Percentiles rank a stretch among this genome's conserved stretches.
Conservation (phyloP, 371 early-diverging fungal genomes). For the Syncephalis fuscata region DNA sequence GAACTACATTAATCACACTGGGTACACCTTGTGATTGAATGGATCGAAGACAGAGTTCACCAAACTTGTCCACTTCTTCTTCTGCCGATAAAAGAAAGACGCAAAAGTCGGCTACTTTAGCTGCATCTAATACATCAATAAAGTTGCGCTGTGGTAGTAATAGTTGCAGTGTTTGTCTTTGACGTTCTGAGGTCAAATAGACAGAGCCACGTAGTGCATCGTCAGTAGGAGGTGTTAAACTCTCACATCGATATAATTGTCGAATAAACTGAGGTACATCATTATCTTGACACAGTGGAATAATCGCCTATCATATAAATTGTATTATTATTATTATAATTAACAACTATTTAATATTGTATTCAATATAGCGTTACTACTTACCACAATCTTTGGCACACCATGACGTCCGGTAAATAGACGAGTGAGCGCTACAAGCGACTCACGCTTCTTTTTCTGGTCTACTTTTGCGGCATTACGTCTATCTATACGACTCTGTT, state of each 20-base stretch:
- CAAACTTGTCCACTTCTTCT: conserved; percentile 87
- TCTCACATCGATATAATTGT: neutral
- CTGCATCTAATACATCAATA: conserved; percentile 69
- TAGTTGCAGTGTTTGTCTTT: conserved; percentile 77
- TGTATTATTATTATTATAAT: neutral
- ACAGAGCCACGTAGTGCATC: neutral
- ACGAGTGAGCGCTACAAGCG: conserved; percentile 41
- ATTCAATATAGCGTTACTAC: conserved; percentile 2
- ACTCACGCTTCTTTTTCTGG: conserved; percentile 71
- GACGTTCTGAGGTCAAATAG: conserved; percentile 28
- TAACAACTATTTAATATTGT: neutral
- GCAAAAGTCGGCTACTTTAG: conserved; percentile 80
- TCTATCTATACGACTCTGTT: conserved; percentile 55
- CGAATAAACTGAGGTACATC: neutral
- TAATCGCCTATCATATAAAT: conserved; percentile 23
- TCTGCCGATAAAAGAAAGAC: conserved; percentile 71
- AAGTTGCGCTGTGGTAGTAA: conserved; percentile 42
- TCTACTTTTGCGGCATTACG: conserved; percentile 61
- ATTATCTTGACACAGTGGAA: conserved; percentile 69
- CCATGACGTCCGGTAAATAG: conserved; percentile 70
- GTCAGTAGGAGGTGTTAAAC: neutral
- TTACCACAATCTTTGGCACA: conserved; percentile 68
- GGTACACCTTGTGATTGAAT: conserved; percentile 81
- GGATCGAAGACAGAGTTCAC: conserved; percentile 57
- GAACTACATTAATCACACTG: conserved; percentile 45